phyloP scores from a whole-genome alignment of 164 flowering plant species.

The Warburgia ugandensis region DNA sequence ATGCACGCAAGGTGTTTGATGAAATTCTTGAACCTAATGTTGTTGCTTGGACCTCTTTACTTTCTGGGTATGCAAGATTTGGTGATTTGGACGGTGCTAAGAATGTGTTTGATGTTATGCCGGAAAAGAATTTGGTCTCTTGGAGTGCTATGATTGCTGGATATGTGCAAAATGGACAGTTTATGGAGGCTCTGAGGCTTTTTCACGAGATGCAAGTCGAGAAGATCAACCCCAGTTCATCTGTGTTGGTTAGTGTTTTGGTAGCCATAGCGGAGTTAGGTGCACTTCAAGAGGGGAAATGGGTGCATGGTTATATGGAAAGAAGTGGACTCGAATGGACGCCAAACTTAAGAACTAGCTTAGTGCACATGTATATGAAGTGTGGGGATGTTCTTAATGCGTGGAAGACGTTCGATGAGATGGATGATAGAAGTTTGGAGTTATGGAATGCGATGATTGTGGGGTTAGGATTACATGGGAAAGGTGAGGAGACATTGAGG shows the following conservation, averaged over 20 bases:
- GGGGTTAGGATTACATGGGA: slow-evolving; percentile 16
- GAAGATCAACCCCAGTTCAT: slow-evolving; percentile 8
- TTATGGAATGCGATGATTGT: slow-evolving; percentile 17
- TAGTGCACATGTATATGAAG: slow-evolving; percentile 17
- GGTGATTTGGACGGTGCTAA: slow-evolving; percentile 9
- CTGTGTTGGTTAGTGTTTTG: slow-evolving; percentile 11
- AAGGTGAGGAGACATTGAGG: slow-evolving; percentile 12
- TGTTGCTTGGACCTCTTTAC: slow-evolving; percentile 14
- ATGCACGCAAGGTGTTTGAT: too few relatives aligned
- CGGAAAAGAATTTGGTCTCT: too few relatives aligned
- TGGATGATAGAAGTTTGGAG: slow-evolving; percentile 7
- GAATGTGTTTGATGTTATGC: slow-evolving; percentile 14
- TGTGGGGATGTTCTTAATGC: slow-evolving; percentile 15
- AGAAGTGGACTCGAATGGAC: slow-evolving; percentile 7
- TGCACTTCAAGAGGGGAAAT: slow-evolving; percentile 16
- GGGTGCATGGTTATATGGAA: slow-evolving; percentile 13
- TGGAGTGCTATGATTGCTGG: too few relatives aligned
- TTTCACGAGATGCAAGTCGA: slow-evolving; percentile 11
- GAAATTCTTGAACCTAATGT: slow-evolving; percentile 2
- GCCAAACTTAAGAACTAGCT: slow-evolving; percentile 15
- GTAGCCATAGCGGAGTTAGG: slow-evolving; percentile 16
- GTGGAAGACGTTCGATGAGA: slow-evolving; percentile 3
- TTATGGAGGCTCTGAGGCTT: slow-evolving; percentile 7
- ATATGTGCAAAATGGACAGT: slow-evolving; percentile 10
- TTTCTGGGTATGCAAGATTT: slow-evolving; percentile 13